Evolutionary conservation across 2,329 filamentous ascomycete genomes (phyloP), one percentile per base, ranked within the genome.

Genomic region (Penicillium sp.): DNA sequence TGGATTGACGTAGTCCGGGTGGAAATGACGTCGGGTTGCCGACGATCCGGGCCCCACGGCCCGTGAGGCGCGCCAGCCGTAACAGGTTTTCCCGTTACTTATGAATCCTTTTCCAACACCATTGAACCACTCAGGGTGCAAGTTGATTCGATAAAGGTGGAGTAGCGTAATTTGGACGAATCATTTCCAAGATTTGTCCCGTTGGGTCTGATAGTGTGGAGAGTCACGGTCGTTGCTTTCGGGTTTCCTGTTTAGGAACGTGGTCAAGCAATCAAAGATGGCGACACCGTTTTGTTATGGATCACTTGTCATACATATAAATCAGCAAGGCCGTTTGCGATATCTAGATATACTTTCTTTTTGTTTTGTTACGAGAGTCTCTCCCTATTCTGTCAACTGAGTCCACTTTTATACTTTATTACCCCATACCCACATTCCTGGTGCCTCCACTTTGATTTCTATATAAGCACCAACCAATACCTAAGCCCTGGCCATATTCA

Each of bases 1-100:
- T 41, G 33, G 12, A 53, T 59, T 59, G 57, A 59, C 57, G 57
- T 56, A 52, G 51, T 22, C 26, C 35, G 35, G 51, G 22, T 9
- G 22, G 37, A 49, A 25, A 56, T 58, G 56, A 59, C 54, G 18
- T 59, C 54, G 57, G 51, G 51, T 49, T 54, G 44, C 57, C 54
- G 57, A 56, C 26, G 20, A 22, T 43, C 53, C 29, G 40, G 18
- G 31, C 51, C 47, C 55, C 55, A 46, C 43, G 31, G 43, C 31
- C 49, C 44, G 41, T 42, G 43, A 48, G 29, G 31, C 45, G 31
- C 23, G 6, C 25, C 26, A 31, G 37, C 29, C 26, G 45, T 40
- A 59, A 56, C 57, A 51, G 57, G 57, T 56, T 59, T 59, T 59
- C 25, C n/a, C 22, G 26, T 35, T 43, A 29, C 25, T 18, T 7